phyloP scores from a whole-genome alignment of 1,284 basidiomycete genomes.

The Rhodotorula sp. region DNA sequence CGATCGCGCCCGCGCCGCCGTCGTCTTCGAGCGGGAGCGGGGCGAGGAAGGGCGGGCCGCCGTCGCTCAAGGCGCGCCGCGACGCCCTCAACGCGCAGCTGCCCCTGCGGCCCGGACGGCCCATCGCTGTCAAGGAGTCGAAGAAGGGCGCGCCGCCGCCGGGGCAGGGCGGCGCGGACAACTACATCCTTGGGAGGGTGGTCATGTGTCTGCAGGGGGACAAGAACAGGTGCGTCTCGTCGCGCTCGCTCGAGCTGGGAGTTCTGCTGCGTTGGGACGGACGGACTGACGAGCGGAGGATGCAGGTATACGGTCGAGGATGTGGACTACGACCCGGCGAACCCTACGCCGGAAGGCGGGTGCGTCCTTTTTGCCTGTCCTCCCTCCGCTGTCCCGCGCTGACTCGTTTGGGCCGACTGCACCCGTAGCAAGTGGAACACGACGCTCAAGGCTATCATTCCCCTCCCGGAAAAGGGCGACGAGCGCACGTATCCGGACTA shows the following conservation, averaged over 20 bases:
- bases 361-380: background rate
- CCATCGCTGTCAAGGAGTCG: conserved; percentile 49
- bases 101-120: conserved; percentile 53
- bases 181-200: conserved; percentile 56
- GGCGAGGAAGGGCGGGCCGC: conserved; percentile 13
- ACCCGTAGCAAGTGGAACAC: conserved; percentile 52
- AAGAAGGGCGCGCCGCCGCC: conserved; percentile 14
- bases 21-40: background rate
- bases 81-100: conserved; percentile 51
- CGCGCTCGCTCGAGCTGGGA: background rate
- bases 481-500: conserved; percentile 51
- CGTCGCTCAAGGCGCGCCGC: conserved; percentile 34
- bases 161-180: conserved; percentile 31
- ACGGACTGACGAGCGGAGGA: background rate
- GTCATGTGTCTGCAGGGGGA: conserved; percentile 51
- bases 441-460: conserved; percentile 54
- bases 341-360: conserved; percentile 33
- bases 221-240: conserved; percentile 47
- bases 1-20: background rate
- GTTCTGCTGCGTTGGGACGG: background rate
- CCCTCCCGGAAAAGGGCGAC: conserved; percentile 54
- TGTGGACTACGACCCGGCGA: conserved; percentile 44
- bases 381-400: background rate
- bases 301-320: conserved; percentile 50
- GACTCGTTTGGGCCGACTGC: background rate